Base-by-base conservation (phyloP, 352 stramenopile species). In the Phytophthora sansomeana region DNA sequence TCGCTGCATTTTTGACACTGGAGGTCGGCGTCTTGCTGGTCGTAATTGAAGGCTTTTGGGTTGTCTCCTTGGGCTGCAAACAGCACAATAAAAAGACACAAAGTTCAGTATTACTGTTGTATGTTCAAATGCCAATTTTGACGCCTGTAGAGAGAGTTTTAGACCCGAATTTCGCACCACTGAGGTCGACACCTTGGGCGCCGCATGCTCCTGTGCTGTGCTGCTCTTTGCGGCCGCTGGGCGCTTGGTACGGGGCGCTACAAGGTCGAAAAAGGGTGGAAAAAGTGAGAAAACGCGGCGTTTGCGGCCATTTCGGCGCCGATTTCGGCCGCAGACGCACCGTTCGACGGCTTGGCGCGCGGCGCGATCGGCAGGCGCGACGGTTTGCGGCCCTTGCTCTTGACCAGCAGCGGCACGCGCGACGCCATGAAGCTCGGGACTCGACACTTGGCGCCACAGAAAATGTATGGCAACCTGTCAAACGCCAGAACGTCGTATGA, bases 341-440 rank as follows among this genome's bases (percentile, higher is more conserved):
- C 76, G 55, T 87, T 87, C 33, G 79, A 83, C 5, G 84, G 83
- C 46, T 84, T 89, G 10, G 79, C 77, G 21, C 81, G 75, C 24
- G 86, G 86, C 11, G 75, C 81, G 64, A 92, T 92, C 38, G 86
- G 80, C 42, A 90, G 58, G 2, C 86, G 82, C 49, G 82, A 84
- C 1, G 83, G 78, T 69, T 93, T 93, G 61, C 85, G 80, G 43
- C 74, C 63, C 50, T 91, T 91, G 67, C 80, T 87, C 59, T 87
- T 87, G 10, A 91, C 71, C 36, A 95, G 67, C 54, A 95, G 77
- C 65, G 87, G 87, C 46, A 95, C 87, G 29, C 87, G 87, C 49
- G 83, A 90, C 26, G 78, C 74, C 78, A 87, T 87, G 41, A 30
- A 58, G 68, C 53, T 24, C 6, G 7, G 39, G 9, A 41, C 43